Evolutionary conservation across 352 stramenopile species (phyloP), one percentile per base, ranked within the genome.

Genomic region (Paralagenidium karlingii): DNA sequence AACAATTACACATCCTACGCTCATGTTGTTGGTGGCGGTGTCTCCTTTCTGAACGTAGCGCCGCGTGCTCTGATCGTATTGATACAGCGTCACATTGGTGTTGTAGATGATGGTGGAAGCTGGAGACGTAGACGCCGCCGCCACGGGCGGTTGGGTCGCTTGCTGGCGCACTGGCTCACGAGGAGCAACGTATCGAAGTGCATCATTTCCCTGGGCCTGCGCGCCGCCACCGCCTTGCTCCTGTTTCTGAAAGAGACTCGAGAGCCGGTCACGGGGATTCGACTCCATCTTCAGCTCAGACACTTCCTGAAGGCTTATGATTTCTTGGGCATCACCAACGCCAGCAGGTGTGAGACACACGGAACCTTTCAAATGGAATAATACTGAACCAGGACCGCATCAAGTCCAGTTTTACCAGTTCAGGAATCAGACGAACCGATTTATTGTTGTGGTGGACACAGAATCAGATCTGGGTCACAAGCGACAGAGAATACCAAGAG

Each of bases 1-100:
- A 16, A 85, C 66, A 43, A 88, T 60, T 27, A 85, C 70, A 37
- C 75, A 88, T 19, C 75, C 75, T 18, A 88, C 59, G 15, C 24
- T 50, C 27, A 56, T 69, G 12, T 24, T 52, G 36, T 49, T 43
- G 11, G 56, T 55, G 13, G 58, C 49, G 10, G 51, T 27, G n/a
- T 63, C 58, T 9, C 67, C 60, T 5, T 63, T 48, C 33, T 80
- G 68, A 37, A 75, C 54, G 45, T 88, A 85, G 43, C 73, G 78
- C 34, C 66, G 63, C 18, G 58, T 43, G 0, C 43, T 28, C 0
- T 43, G 29, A 56, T 88, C 71, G 53, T 80, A 88, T 54, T 88
- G 66, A 52, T 84, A 82, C 29, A 88, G 47, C 27, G 66, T 64
- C 34, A 88, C 71, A 45, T 62, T 76, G 7, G 63, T 71, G 22